Evolutionary conservation across 169 alveolate species (phyloP).

Genomic region (Eimeria falciformis): DNA sequence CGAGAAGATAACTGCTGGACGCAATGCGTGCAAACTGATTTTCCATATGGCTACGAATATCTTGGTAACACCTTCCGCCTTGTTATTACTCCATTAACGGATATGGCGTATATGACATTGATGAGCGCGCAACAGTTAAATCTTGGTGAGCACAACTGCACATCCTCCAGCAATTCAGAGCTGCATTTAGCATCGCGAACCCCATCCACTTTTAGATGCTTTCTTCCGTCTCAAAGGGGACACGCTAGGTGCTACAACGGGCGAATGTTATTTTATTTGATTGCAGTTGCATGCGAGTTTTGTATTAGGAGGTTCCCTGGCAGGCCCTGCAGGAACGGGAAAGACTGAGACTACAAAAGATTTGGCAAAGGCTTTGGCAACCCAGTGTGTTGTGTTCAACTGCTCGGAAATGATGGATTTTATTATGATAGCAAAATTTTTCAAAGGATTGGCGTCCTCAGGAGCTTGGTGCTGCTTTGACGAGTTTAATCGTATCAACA

Average conservation of each 20-base stretch:
- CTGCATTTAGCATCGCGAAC: too few species aligned
- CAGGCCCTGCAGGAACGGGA: slow-evolving; percentile 99
- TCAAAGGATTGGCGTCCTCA: slow-evolving; percentile 95
- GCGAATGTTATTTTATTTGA: too few species aligned
- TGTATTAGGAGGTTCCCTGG: slow-evolving; percentile 91
- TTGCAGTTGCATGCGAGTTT: background rate
- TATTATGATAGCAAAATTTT: slow-evolving; percentile 96
- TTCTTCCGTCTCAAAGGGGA: too few species aligned
- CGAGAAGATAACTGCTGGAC: slow-evolving; percentile 92
- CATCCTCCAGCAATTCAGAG: too few species aligned
- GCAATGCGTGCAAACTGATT: slow-evolving; percentile 89
- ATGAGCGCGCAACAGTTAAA: slow-evolving; percentile 95
- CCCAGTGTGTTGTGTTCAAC: slow-evolving; percentile 97
- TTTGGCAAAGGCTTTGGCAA: slow-evolving; percentile 96
- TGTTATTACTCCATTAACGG: slow-evolving; percentile 97
- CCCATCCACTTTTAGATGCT: too few species aligned
- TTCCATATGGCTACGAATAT: slow-evolving; percentile 96
- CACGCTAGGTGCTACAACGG: too few species aligned
- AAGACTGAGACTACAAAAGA: slow-evolving; percentile 98
- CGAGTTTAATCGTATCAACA: slow-evolving; percentile 97
- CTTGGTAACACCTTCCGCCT: slow-evolving; percentile 96
- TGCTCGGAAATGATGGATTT: slow-evolving; percentile 97
- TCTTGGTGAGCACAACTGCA: slow-evolving; percentile 85
- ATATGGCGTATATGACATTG: slow-evolving; percentile 96
- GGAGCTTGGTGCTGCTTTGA: slow-evolving; percentile 98